Conservation (phyloP, 352 stramenopile genomes). For the Chrysophaeum taylorii region DNA sequence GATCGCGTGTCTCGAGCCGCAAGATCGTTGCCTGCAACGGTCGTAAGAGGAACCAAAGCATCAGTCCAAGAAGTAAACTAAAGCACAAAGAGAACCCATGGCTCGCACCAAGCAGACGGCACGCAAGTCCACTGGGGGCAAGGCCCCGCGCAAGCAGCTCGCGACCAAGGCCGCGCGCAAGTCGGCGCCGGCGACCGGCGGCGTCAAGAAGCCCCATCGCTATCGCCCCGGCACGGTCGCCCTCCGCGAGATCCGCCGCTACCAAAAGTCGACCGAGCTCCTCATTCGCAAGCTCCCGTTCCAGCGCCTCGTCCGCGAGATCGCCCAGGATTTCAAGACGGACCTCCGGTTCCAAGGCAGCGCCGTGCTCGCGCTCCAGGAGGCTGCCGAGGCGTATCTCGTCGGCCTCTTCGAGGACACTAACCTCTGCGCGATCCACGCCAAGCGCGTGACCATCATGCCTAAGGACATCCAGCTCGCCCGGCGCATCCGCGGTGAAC, state of each 20-base stretch:
- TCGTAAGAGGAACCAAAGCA: too few relatives aligned
- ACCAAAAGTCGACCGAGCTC: slow-evolving; percentile 63
- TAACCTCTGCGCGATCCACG: slow-evolving; percentile 87
- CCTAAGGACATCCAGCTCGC: slow-evolving; percentile 89
- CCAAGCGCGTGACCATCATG: slow-evolving; percentile 91
- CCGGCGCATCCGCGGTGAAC: slow-evolving; percentile 74
- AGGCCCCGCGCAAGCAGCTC: slow-evolving; percentile 82
- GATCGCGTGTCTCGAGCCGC: too few relatives aligned
- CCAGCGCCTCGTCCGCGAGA: slow-evolving; percentile 55
- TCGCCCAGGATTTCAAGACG: slow-evolving; percentile 79
- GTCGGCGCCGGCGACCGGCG: slow-evolving; percentile 72
- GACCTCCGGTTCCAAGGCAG: slow-evolving; percentile 75
- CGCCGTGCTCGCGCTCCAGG: slow-evolving; percentile 73
- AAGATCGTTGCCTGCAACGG: too few relatives aligned
- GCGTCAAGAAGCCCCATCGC: slow-evolving; percentile 78
- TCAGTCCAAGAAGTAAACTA: too few relatives aligned
- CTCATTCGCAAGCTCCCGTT: slow-evolving; percentile 63
- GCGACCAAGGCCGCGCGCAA: slow-evolving; percentile 79
- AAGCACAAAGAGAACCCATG: too few relatives aligned
- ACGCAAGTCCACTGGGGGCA: slow-evolving; percentile 83
- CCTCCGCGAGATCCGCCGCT: slow-evolving; percentile 57
- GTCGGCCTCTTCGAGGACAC: slow-evolving; percentile 87
- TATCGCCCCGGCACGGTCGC: slow-evolving; percentile 53
- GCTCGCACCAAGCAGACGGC: slow-evolving; percentile 88
- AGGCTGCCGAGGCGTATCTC: slow-evolving; percentile 80